These are phyloP conservation scores for Pyropia haitanensis DNA, from an alignment of 23 red algal genomes.

Conservation along the genomic window DNA sequence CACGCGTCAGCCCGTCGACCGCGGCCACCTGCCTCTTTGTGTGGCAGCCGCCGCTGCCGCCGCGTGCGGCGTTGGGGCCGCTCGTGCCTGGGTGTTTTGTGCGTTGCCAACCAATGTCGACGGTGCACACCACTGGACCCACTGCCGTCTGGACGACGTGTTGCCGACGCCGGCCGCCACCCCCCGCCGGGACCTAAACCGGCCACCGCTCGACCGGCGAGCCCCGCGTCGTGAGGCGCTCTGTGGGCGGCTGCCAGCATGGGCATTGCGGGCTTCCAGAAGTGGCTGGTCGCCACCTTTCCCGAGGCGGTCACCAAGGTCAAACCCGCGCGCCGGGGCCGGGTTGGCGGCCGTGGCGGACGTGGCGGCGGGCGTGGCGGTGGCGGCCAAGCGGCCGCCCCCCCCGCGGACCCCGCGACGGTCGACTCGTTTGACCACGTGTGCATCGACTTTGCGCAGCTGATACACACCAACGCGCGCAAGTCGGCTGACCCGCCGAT, in stretches of 20 bases:
- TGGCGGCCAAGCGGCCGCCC: background rate
- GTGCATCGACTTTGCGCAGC: slow-evolving; percentile 65
- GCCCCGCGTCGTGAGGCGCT: too few species aligned
- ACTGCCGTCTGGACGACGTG: too few species aligned
- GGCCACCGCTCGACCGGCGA: too few species aligned
- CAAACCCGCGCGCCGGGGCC: slow-evolving; percentile 14
- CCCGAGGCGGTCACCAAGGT: slow-evolving; percentile 28
- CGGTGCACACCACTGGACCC: too few species aligned
- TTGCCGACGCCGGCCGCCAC: too few species aligned
- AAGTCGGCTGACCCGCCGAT: slow-evolving; percentile 14
- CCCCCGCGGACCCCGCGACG: background rate
- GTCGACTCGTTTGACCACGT: slow-evolving; percentile 26
- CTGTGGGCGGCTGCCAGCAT: slow-evolving; percentile 1
- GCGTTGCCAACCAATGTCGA: too few species aligned
- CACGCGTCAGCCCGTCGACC: too few species aligned
- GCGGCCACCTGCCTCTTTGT: too few species aligned
- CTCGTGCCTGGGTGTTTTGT: too few species aligned
- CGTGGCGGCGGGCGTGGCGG: background rate
- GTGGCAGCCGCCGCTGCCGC: too few species aligned
- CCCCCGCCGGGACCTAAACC: too few species aligned
- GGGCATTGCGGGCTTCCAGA: slow-evolving; percentile 76
- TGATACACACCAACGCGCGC: slow-evolving; percentile 44
- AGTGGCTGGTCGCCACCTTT: slow-evolving; percentile 56
- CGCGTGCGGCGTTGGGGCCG: too few species aligned
- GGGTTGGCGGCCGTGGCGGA: slow-evolving; percentile 31